A percentile compares a stretch with the other conserved stretches of the same genome.
phyloP scores from a whole-genome alignment of 129 eudicot species.

The Helianthus tuberosus region DNA sequence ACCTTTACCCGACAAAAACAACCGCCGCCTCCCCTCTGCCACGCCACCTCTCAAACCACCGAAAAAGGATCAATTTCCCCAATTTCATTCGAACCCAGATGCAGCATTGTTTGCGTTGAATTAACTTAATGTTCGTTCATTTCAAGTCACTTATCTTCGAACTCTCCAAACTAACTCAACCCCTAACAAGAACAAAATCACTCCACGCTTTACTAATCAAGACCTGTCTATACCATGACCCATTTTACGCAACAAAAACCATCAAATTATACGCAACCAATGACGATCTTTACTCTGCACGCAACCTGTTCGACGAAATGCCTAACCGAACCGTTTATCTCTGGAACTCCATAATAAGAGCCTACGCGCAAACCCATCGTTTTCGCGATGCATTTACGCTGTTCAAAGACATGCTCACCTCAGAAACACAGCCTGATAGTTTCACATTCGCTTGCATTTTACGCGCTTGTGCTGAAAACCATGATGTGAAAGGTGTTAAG shows the following conservation, averaged over 20 bases:
- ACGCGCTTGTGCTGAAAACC: constrained; percentile 59
- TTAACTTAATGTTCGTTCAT: too few relatives aligned
- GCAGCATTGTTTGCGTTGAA: too few relatives aligned
- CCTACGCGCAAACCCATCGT: constrained; percentile 58
- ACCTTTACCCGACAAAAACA: constrained; percentile 6
- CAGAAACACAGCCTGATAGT: constrained; percentile 63
- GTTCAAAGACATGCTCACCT: constrained; percentile 49
- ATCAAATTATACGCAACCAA: constrained; percentile 64
- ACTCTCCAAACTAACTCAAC: constrained; percentile 54
- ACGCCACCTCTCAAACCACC: neutral
- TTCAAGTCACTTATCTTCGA: constrained; percentile 9
- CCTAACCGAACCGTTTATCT: constrained; percentile 60
- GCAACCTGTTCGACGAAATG: constrained; percentile 64
- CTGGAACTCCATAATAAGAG: constrained; percentile 89
- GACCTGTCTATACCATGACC: constrained; percentile 54
- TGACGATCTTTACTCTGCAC: constrained; percentile 61
- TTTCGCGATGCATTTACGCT: constrained; percentile 50
- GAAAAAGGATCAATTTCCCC: too few relatives aligned
- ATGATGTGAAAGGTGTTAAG: constrained; percentile 40
- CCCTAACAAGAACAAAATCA: constrained; percentile 51
- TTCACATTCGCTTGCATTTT: constrained; percentile 74
- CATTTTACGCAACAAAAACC: constrained; percentile 73
- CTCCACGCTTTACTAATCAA: constrained; percentile 64
- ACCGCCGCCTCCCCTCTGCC: constrained; percentile 19
- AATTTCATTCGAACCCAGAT: too few relatives aligned